phyloP scores from a whole-genome alignment of 1,139 yeast species.

The Candida sp. region DNA sequence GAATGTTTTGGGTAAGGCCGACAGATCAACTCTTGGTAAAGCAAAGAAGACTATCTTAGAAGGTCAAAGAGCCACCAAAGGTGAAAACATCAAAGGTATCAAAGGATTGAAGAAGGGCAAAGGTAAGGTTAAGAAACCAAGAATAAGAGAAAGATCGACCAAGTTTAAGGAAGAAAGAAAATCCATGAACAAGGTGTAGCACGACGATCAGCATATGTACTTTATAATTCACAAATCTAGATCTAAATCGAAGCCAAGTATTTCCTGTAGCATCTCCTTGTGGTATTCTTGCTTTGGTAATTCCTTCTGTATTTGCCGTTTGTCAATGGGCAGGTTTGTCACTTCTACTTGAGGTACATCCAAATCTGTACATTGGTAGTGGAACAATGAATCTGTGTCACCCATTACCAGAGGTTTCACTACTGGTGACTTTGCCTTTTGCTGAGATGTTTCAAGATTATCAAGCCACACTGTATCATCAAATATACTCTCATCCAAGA shows the following conservation, averaged over 20 bases:
- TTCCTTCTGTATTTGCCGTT: background rate
- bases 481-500: background rate
- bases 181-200: constrained; percentile 22
- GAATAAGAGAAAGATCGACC: constrained; percentile 69
- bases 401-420: background rate
- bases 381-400: background rate
- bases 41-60: constrained; percentile 51
- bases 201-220: constrained; percentile 4
- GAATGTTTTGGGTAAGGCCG: constrained; percentile 78
- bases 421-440: too few relatives aligned
- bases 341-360: background rate
- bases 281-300: background rate
- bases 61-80: constrained; percentile 83
- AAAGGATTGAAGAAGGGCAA: constrained; percentile 48
- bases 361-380: background rate
- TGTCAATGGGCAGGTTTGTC: background rate
- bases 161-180: constrained; percentile 52
- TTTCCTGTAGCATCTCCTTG: constrained; percentile 7
- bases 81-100: constrained; percentile 60
- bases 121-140: constrained; percentile 61
- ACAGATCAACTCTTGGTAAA: constrained; percentile 67
- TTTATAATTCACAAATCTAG: constrained; percentile 7
- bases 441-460: too few relatives aligned
- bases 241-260: constrained; percentile 12
- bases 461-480: background rate